Base-by-base conservation (phyloP, 768 basidiomycete species). In the Cubamyces lactineus region DNA sequence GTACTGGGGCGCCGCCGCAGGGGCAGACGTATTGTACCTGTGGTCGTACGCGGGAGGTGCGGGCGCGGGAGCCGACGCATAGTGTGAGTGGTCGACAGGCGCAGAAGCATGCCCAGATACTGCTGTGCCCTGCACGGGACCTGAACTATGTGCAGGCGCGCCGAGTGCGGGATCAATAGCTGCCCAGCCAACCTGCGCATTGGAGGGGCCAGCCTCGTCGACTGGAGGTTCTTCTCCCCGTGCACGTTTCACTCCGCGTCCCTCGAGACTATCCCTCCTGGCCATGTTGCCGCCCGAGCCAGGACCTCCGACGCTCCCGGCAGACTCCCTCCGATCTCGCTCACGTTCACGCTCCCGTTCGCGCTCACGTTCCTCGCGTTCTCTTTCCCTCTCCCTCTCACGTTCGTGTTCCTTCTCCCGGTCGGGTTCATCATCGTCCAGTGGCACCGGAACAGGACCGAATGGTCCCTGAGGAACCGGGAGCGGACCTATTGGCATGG, bases 101-200 rank as follows among this genome's bases (percentile, higher is more conserved):
- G 62, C 51, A 7, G 62, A 40, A 21, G 62, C 15, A 13, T 66
- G 65, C 0, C 51, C 38, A 26, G 62, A 55, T 15, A 55, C 48
- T 1, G 62, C 19, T 3, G 64, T 7, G 38, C 59, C 28, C 55
- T 57, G 63, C 28, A 62, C 53, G 11, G 58, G 49, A 11, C 58
- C 58, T 2, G 62, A 46, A 8, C 53, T n/a, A 42, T 59, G 66
- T 16, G 64, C 54, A 11, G 68, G 63, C 17, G 61, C 62, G 9
- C 73, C 74, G 47, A 76, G 54, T 11, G 70, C 57, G 23, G 78
- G 75, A 53, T 77, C 76, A 4, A 75, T 66, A 16, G 61, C 28
- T 12, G 57, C 54, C 69, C 69, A 70, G 15, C 51, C 57, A 4
- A 61, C 59, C 15, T 53, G 58, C 15, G 61, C 54, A 28, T 52